Evolutionary conservation across 1,284 basidiomycete species (phyloP), one percentile per base, ranked within the genome.

Genomic region (Paramarasmius palmivorus): DNA sequence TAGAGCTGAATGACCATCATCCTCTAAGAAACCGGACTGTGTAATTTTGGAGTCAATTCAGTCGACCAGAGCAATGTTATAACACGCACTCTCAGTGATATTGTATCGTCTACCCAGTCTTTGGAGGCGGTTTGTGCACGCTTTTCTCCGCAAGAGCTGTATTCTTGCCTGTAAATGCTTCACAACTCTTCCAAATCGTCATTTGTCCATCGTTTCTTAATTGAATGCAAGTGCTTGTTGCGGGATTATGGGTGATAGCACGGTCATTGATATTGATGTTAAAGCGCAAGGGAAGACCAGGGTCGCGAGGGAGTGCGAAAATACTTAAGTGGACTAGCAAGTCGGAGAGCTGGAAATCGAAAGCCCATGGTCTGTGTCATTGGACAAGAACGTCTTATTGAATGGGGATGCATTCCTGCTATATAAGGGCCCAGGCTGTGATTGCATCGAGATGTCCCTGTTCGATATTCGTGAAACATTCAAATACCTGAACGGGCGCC

Each of bases 1-100:
- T 7, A 57, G 2, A 91, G 72, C 49, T 87, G 82, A 0, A 81
- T 68, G 3, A 86, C 82, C 37, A 83, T 88, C 88, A 91, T 12
- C 86, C 85, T 9, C 88, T 5, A 90, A 65, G 55, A 89, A 88
- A 0, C 88, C 88, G 2, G 82, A 81, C 84, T 89, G 55, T 17
- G 12, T 26, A 32, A n/a, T n/a, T 29, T 17, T 17, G 19, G 23
- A n/a, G n/a, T n/a, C n/a, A n/a, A n/a, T n/a, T 5, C 44, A 40
- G 49, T 15, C n/a, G n/a, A n/a, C 22, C 5, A 32, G 17, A 20
- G 45, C 6, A 26, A 19, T 26, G 68, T n/a, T n/a, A n/a, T n/a
- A n/a, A n/a, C n/a, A n/a, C 73, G 57, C 63, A 83, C 80, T 56
- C 82, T 81, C 81, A 41, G 79, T 65, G 2, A 84, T 71, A 49